Base-by-base conservation (phyloP, 176 grass and related monocot genomes). In the Bolboschoenus planiculmis region DNA sequence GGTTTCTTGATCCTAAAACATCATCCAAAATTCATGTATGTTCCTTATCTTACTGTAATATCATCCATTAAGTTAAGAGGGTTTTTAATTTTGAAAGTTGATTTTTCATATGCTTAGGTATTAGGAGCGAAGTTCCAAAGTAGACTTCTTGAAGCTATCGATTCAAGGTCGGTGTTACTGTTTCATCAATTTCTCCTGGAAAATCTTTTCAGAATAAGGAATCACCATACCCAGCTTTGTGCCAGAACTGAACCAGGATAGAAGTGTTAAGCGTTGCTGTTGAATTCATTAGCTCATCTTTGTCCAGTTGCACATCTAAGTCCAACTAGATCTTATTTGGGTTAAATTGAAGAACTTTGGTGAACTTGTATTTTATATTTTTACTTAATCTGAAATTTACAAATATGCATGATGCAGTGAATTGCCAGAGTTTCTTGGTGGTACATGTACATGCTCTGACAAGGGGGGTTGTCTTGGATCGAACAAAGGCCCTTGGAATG, bases 401-500 rank as follows among this genome's bases (percentile, higher is more conserved):
- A 21, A 87, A 33, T 75, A 79, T 86, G 50, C 57, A 78, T 84
- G 54, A 61, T 85, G 56, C 90, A 99, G 97, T 85, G 91, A 99
- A 95, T 86, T 99, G 78, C 91, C 97, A 65, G 93, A 96, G 11
- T 90, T 85, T 78, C 80, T 99, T 61, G 97, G 91, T 83, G 97
- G 97, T 53, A 90, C 78, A n/a, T 99, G 97, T 65, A 81, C 85
- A 5, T 99, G 97, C 66, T 87, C 86, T 86, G 89, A 93, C 84
- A 81, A 93, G 1, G 87, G 87, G 26, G 97, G 97, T 51, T 99
- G 97, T 57, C 86, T 99, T 44, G 85, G 83, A 67, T 99, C 97
- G 13, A 99, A 96, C 63, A 95, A 95, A 90, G 97, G 97, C 55
- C 93, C 97, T 33, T 99, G 97, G 96, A 99, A 92, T 73, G 97